Conservation (phyloP, 805 yeast species). For the Blastobotrys chiropterorum region DNA sequence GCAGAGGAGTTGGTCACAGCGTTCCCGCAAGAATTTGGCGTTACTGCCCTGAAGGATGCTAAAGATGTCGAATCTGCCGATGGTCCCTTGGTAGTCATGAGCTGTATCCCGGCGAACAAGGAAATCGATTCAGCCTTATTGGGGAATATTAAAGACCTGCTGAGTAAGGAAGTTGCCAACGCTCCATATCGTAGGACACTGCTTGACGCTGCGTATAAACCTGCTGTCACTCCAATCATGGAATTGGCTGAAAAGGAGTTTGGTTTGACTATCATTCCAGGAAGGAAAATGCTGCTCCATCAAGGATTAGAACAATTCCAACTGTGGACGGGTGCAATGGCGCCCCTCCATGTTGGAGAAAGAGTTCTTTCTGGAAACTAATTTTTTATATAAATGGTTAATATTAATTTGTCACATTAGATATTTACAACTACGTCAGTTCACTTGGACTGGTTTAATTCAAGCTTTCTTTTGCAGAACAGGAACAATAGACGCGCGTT, state of each 20-base stretch:
- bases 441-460: too few relatives aligned
- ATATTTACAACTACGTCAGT: too few relatives aligned
- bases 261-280: constrained; percentile 81
- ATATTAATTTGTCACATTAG: too few relatives aligned
- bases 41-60: constrained; percentile 47
- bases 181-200: constrained; percentile 48
- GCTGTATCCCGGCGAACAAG: constrained; percentile 79
- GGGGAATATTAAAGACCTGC: constrained; percentile 41
- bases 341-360: constrained; percentile 24
- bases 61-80: constrained; percentile 38
- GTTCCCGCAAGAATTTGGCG: constrained; percentile 56
- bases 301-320: constrained; percentile 89
- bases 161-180: constrained; percentile 36
- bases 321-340: constrained; percentile 49
- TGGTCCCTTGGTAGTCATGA: constrained; percentile 57
- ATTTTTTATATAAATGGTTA: too few relatives aligned
- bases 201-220: constrained; percentile 93
- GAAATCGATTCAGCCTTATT: constrained; percentile 53
- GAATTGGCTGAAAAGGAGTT: constrained; percentile 53
- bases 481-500: too few relatives aligned
- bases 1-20: constrained; percentile 49
- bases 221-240: constrained; percentile 83
- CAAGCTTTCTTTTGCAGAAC: too few relatives aligned
- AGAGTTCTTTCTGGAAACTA: not conserved
- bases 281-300: constrained; percentile 84